Base-by-base conservation (phyloP, 139 green algal species). In the Deuterostichococcus epilithicus region DNA sequence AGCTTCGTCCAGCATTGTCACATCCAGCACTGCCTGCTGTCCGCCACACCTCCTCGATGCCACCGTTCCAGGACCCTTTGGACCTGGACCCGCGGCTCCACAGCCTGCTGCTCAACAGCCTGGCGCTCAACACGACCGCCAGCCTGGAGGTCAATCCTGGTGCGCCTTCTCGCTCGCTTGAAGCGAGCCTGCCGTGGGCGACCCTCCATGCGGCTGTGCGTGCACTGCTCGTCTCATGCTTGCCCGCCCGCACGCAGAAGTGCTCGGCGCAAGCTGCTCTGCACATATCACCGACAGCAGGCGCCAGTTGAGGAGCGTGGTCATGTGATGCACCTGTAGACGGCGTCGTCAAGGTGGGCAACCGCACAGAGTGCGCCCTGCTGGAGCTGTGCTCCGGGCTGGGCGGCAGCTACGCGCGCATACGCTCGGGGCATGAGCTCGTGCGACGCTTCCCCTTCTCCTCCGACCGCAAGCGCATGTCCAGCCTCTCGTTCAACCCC, bases 401-500 rank as follows among this genome's bases (percentile, higher is more conserved):
- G 76, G 83, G 76, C 2, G 76, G 39, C 22, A 67, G 81, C 44
- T 74, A 85, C 60, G 36, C 66, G 37, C 35, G 26, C 8, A 68
- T 78, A 30, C 58, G 68, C 37, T 32, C 58, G 44, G 23, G 23
- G 42, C 6, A 69, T 35, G 67, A 77, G 42, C 70, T 77, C 36
- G n/a, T 77, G 42, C n/a, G 66, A n/a, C 42, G 71, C 2, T 74
- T 75, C 23, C 77, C 77, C 8, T 88, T 74, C 74, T 93, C 87
- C 63, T 95, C 86, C 1, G 88, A 92, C 20, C 84, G 94, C 60
- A 99, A 99, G 85, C 82, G 90, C 69, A 95, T 95, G 92, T 78
- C 81, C 20, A 84, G 79, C 28, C 82, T 89, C 70, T 63, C 66
- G 15, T 44, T 34, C 13, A 67, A 78, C 44, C 37, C 44, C 45